phyloP scores from a whole-genome alignment of 441 rosid species.

The Syzygium syzygioides region DNA sequence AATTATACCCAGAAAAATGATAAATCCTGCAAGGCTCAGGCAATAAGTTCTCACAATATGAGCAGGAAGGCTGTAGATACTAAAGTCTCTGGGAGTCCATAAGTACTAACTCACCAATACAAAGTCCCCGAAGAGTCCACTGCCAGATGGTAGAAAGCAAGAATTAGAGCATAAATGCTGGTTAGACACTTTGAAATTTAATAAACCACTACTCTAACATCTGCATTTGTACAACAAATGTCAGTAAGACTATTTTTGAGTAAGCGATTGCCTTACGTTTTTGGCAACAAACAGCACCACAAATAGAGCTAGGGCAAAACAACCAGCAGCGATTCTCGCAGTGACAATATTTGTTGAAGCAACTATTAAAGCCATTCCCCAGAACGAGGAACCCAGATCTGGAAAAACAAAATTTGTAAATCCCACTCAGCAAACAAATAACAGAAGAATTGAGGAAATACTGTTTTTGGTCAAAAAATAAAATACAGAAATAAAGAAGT shows the following conservation, averaged over 20 bases:
- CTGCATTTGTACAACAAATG: not conserved
- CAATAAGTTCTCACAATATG: not conserved
- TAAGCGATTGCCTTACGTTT: slow-evolving; percentile 46
- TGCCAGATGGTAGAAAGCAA: slow-evolving; percentile 25
- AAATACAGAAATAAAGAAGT: not conserved
- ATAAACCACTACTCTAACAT: not conserved
- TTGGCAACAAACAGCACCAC: slow-evolving; percentile 77
- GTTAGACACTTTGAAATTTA: not conserved
- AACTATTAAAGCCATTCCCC: slow-evolving; percentile 95
- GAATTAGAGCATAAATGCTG: not conserved
- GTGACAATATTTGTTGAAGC: slow-evolving; percentile 76
- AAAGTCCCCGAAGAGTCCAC: slow-evolving; percentile 95
- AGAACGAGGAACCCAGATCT: slow-evolving; percentile 95
- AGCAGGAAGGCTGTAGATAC: not conserved
- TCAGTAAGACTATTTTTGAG: not conserved
- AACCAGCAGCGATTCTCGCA: slow-evolving; percentile 89
- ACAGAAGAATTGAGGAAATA: not conserved
- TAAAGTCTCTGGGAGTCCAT: not conserved
- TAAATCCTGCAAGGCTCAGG: slow-evolving; percentile 49
- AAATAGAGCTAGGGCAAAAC: slow-evolving; percentile 61
- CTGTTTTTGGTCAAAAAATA: not conserved
- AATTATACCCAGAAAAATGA: slow-evolving; percentile 59
- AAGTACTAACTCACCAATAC: slow-evolving; percentile 50
- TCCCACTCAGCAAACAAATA: not conserved
- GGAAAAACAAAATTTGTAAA: slow-evolving; percentile 12